phyloP scores from a whole-genome alignment of 345 rosid genomes.

The Geranium brycei region DNA sequence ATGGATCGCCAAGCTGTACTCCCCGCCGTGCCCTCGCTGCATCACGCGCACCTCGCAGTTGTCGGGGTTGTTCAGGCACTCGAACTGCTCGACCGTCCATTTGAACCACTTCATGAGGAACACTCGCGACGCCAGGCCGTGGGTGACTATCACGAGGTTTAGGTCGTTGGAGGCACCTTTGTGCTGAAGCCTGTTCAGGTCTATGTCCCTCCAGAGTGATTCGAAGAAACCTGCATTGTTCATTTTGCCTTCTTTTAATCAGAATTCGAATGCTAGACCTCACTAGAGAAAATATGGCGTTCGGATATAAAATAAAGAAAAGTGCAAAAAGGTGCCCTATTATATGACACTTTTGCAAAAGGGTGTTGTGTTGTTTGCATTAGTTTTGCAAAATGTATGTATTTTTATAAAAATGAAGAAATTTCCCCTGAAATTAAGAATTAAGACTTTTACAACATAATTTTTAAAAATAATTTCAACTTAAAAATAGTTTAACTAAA shows the following conservation, averaged over 20 bases:
- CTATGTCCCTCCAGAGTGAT: conserved; percentile 96
- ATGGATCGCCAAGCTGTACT: conserved; percentile 74
- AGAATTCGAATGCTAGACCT: background rate
- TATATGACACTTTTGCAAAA: no score
- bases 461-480: no score
- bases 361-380: no score
- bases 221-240: conserved; percentile 65
- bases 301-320: no score
- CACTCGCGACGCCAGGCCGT: conserved; percentile 67
- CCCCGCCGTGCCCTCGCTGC: conserved; percentile 73
- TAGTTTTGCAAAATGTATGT: no score
- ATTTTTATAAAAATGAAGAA: no score
- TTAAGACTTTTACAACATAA: no score
- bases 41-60: conserved; percentile 72
- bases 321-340: no score
- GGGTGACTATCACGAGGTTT: conserved; percentile 71
- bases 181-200: conserved; percentile 55
- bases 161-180: conserved; percentile 45
- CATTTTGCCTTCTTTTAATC: background rate
- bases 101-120: conserved; percentile 99
- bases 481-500: no score
- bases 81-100: conserved; percentile 89
- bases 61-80: conserved; percentile 51
- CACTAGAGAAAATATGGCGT: no score
- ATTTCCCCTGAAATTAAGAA: no score